These are phyloP conservation scores for Claviceps sp. DNA, from an alignment of 2,329 filamentous ascomycete genomes.

Conservation along the genomic window DNA sequence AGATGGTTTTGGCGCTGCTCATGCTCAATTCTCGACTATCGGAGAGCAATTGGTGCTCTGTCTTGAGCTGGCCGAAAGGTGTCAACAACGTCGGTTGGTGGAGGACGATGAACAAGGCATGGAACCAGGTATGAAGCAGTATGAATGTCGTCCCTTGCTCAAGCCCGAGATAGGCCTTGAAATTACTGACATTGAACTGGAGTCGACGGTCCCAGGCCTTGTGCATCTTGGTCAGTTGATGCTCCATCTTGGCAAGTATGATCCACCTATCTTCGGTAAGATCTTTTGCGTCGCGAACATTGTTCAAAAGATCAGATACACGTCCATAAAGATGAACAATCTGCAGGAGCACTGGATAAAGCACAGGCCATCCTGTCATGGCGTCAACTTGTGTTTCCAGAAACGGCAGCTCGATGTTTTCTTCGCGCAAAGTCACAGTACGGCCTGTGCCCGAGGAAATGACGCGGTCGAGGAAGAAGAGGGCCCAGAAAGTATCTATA, in stretches of 20 bases:
- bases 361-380: constrained; percentile 56
- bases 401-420: constrained; percentile 72
- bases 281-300: constrained; percentile 59
- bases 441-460: constrained; percentile 80
- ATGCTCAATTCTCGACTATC: constrained; percentile 74
- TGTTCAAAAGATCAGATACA: constrained; percentile 74
- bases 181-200: constrained; percentile 76
- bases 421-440: constrained; percentile 69
- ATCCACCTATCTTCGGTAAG: constrained; percentile 63
- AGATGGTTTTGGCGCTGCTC: constrained; percentile 84
- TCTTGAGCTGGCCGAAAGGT: constrained; percentile 48
- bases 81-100: constrained; percentile 75
- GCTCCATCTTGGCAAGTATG: constrained; percentile 64
- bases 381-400: constrained; percentile 37
- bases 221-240: constrained; percentile 57
- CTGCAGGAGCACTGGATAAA: constrained; percentile 67
- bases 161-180: constrained; percentile 68
- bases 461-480: constrained; percentile 76
- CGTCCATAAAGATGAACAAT: constrained; percentile 79
- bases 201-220: constrained; percentile 62
- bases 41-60: constrained; percentile 58
- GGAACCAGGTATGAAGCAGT: constrained; percentile 78
- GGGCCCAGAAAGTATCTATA: constrained; percentile 79
- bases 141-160: constrained; percentile 82
- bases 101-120: constrained; percentile 71